Evolutionary conservation across 2,329 filamentous ascomycete genomes (phyloP).

Genomic region (Calonectria hawksworthii): DNA sequence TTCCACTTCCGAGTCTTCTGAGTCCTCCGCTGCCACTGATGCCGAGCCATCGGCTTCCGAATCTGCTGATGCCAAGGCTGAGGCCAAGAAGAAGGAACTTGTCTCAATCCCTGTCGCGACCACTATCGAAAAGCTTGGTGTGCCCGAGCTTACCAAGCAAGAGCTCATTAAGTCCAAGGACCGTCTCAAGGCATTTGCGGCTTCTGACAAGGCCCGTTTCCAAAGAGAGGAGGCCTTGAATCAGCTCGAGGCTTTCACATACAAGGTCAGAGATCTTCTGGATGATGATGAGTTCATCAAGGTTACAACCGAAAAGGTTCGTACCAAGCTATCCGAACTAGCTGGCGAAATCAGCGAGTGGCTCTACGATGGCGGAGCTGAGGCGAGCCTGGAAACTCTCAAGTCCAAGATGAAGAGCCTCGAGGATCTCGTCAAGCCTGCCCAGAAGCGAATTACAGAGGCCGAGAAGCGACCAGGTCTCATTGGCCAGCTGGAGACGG

Average conservation of each 20-base stretch:
- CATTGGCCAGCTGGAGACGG: constrained; percentile 75
- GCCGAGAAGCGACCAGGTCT: constrained; percentile 77
- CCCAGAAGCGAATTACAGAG: constrained; percentile 83
- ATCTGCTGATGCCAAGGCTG: constrained; percentile 61
- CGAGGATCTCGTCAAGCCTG: constrained; percentile 81
- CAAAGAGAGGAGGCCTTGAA: constrained; percentile 90
- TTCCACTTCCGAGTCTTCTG: constrained; percentile 41
- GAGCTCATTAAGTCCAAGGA: constrained; percentile 70
- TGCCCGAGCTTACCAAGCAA: constrained; percentile 62
- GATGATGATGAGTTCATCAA: constrained; percentile 81
- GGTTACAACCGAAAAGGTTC: constrained; percentile 77
- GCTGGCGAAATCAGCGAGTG: constrained; percentile 83
- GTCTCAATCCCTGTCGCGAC: constrained; percentile 67
- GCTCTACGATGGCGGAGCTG: constrained; percentile 88
- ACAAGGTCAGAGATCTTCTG: constrained; percentile 86
- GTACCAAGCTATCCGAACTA: constrained; percentile 75
- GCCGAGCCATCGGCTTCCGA: constrained; percentile 62
- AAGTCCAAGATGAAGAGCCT: constrained; percentile 83
- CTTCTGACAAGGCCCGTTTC: constrained; percentile 83
- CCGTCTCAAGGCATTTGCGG: constrained; percentile 86
- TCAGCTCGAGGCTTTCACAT: constrained; percentile 93
- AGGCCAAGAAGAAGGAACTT: constrained; percentile 67
- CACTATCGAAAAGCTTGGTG: constrained; percentile 63
- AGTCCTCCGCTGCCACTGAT: constrained; percentile 45
- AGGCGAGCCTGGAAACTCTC: constrained; percentile 81